These are phyloP conservation scores for Ustilago lituana DNA, from an alignment of 1,284 basidiomycete species.

Conservation along the genomic window DNA sequence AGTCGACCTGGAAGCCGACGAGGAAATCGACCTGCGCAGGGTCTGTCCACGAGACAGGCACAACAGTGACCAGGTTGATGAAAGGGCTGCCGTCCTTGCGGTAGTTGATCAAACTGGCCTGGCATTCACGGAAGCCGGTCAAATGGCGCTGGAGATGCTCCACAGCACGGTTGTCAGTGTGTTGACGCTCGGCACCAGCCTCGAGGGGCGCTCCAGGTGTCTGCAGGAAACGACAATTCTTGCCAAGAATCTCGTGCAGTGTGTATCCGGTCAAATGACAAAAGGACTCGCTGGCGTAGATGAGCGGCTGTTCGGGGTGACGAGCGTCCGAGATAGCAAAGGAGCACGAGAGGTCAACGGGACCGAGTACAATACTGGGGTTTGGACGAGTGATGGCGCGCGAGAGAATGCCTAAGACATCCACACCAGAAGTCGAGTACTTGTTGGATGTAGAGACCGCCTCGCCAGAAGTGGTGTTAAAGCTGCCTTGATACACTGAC, in stretches of 20 bases:
- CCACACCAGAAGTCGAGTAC: constrained; percentile 89
- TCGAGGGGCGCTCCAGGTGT: constrained; percentile 76
- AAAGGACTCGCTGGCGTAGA: constrained; percentile 86
- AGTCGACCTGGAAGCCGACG: constrained; percentile 84
- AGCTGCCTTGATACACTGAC: constrained; percentile 36
- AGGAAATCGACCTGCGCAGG: constrained; percentile 78
- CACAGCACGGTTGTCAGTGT: constrained; percentile 78
- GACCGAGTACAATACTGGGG: constrained; percentile 82
- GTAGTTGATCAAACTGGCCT: constrained; percentile 87
- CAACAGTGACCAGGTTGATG: constrained; percentile 69
- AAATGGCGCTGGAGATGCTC: constrained; percentile 66
- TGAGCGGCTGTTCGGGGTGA: constrained; percentile 81
- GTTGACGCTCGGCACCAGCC: constrained; percentile 75
- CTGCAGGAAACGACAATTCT: constrained; percentile 72
- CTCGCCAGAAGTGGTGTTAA: constrained; percentile 33
- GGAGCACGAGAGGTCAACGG: constrained; percentile 88
- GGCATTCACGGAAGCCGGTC: constrained; percentile 71
- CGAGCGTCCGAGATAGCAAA: constrained; percentile 88
- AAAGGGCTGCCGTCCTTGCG: constrained; percentile 85
- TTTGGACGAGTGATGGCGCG: constrained; percentile 79
- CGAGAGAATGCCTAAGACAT: constrained; percentile 82
- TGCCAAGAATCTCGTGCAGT: constrained; percentile 69
- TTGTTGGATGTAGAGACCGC: constrained; percentile 61
- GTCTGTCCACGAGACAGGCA: constrained; percentile 72
- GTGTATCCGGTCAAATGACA: constrained; percentile 83